Evolutionary conservation across 768 basidiomycete genomes (phyloP).

Genomic region (Leccinum boreale): DNA sequence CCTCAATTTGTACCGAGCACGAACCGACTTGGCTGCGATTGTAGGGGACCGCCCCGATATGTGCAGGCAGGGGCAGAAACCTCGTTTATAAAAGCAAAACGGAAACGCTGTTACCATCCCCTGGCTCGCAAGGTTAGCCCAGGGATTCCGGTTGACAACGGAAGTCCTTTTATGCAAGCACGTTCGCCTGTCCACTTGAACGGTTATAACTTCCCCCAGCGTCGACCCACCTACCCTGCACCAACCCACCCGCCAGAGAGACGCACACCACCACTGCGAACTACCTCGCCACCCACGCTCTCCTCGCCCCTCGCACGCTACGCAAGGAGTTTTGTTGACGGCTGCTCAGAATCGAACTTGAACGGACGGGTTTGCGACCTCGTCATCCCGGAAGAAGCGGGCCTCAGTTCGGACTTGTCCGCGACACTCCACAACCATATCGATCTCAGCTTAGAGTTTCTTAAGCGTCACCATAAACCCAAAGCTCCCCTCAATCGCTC

Average conservation of each 20-base stretch:
- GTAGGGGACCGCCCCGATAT: constrained; percentile 26
- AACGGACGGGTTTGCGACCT: constrained; percentile 27
- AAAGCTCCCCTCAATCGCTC: constrained; percentile 43
- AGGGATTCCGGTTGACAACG: constrained; percentile 10
- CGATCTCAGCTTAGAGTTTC: constrained; percentile 38
- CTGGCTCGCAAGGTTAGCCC: constrained; percentile 4
- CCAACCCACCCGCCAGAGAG: constrained; percentile 6
- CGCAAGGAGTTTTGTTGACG: constrained; percentile 1
- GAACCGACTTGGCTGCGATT: constrained; percentile 12
- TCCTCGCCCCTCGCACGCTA: constrained; percentile 26
- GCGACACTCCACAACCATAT: constrained; percentile 30
- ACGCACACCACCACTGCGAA: not conserved
- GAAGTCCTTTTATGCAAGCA: constrained; percentile 30
- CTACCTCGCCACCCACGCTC: constrained; percentile 7
- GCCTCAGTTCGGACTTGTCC: constrained; percentile 33
- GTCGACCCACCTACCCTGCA: constrained; percentile 16
- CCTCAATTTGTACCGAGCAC: constrained; percentile 15
- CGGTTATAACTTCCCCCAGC: constrained; percentile 17
- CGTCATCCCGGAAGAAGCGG: constrained; percentile 28
- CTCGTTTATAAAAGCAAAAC: constrained; percentile 31
- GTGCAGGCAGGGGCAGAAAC: constrained; percentile 23
- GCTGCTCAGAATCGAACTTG: constrained; percentile 10
- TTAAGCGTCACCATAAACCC: constrained; percentile 65
- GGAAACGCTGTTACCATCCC: constrained; percentile 10
- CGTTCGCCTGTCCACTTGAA: constrained; percentile 29